Base-by-base conservation (phyloP, 371 early-diverging fungal genomes). In the Mucor lusitanicus region DNA sequence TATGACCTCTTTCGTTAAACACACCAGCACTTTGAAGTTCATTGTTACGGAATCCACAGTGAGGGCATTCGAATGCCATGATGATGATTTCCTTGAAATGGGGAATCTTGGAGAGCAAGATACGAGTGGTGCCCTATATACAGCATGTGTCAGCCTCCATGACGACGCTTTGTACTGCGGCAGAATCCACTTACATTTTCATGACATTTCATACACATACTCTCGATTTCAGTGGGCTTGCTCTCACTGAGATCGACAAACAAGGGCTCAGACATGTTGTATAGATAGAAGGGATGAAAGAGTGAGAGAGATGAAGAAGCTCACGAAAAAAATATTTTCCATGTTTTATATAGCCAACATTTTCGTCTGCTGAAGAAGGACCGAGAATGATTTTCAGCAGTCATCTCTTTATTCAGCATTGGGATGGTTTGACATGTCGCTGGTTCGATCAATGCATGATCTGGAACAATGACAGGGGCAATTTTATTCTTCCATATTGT, bases 41-140 rank as follows among this genome's bases (percentile, higher is more conserved):
- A 77, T 94, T 97, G 80, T 95, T 95, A 64, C 85, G 84, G 74
- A 88, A 85, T 7, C 91, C 92, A 77, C 98, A 97, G 83, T 96
- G 95, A 44, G 91, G 89, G 75, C 98, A 97, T 72, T 96, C 94
- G 73, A 97, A 97, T 27, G 95, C 94, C 93, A 94, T 93, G 37
- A 97, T 72, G 61, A 97, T 90, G 44, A 97, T 87, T 66, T 96
- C 96, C 84, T 80, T 90, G 83, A 97, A 97, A 77, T 97, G 95
- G 46, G 98, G 97, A 68, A 97, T 94, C 70, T 89, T 90, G 32
- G 97, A 96, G 58, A 96, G 85, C 53, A 97, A 84, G 37, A 97
- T 78, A 35, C 92, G 85, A 42, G 97, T 95, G 17, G 76, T 87
- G 69, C 97, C 97, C 91, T 92, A 73, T 30, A 37, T 30, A 30